Percentiles rank a stretch among this genome's conserved stretches.
Conservation (phyloP, 306 rosid genomes). For the Medicago truncatula region DNA sequence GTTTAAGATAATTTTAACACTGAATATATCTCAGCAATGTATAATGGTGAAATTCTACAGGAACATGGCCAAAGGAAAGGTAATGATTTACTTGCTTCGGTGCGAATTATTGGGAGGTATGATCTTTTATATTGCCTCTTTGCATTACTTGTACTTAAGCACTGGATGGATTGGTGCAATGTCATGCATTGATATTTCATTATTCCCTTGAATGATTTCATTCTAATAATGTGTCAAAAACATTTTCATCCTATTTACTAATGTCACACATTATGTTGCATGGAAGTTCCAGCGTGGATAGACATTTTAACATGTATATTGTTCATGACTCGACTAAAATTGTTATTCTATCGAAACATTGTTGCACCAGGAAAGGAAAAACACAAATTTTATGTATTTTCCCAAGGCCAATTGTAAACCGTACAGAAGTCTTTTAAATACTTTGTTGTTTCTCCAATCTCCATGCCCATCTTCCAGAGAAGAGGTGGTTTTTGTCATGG, state of each 20-base stretch:
- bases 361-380: conserved; percentile 15
- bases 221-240: conserved; percentile 16
- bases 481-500: conserved; percentile 16
- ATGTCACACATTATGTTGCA: conserved; percentile 17
- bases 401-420: conserved; percentile 10
- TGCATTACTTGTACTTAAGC: conserved; percentile 10
- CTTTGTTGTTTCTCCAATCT: conserved; percentile 14
- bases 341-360: background rate
- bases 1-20: conserved; percentile 35
- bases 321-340: conserved; percentile 5
- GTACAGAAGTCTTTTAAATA: background rate
- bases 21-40: conserved; percentile 30
- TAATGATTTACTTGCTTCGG: conserved; percentile 91
- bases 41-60: conserved; percentile 55
- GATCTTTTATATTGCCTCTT: background rate
- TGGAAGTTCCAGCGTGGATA: conserved; percentile 24
- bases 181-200: conserved; percentile 11
- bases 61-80: conserved; percentile 85
- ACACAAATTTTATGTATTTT: conserved; percentile 14
- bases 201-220: conserved; percentile 22
- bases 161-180: conserved; percentile 6
- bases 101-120: conserved; percentile 91
- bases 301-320: conserved; percentile 31
- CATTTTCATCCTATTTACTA: conserved; percentile 22
- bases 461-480: background rate